phyloP scores from a whole-genome alignment of 306 rosid species.

The Prunus campanulata region DNA sequence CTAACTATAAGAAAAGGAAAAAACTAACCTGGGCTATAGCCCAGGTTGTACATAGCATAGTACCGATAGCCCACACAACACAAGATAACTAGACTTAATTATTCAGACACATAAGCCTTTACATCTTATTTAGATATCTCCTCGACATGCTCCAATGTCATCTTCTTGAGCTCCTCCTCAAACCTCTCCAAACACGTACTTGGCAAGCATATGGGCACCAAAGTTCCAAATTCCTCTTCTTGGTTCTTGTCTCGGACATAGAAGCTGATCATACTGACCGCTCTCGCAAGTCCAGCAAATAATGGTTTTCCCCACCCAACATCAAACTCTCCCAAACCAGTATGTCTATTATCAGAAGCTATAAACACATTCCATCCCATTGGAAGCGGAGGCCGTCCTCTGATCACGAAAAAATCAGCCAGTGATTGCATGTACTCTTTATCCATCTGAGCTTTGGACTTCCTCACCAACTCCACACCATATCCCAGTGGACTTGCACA shows the following conservation, averaged over 20 bases:
- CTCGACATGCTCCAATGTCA: background rate
- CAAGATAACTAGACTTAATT: no score
- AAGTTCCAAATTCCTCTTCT: slow-evolving; percentile 36
- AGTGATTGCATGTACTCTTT: slow-evolving; percentile 45
- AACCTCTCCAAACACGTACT: slow-evolving; percentile 36
- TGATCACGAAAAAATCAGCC: background rate
- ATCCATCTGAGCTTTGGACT: slow-evolving; percentile 2
- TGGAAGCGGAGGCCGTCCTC: slow-evolving; percentile 20
- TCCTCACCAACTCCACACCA: slow-evolving; percentile 27
- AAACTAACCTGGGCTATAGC: no score
- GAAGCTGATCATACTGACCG: slow-evolving; percentile 11
- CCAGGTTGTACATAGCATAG: no score
- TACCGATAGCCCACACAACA: no score
- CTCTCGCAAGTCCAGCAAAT: slow-evolving; percentile 33
- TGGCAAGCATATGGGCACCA: slow-evolving; percentile 38
- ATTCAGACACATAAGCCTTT: no score
- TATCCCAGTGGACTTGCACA: slow-evolving; percentile 8
- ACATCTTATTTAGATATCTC: no score
- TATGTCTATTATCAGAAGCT: slow-evolving; percentile 33
- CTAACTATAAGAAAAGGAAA: no score
- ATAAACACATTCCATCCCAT: background rate
- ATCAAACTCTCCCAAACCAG: slow-evolving; percentile 12
- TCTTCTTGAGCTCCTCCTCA: slow-evolving; percentile 1
- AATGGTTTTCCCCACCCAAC: slow-evolving; percentile 56
- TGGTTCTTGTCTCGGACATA: background rate